Conservation (phyloP, 352 stramenopile genomes). For the Blastocystis sp. region DNA sequence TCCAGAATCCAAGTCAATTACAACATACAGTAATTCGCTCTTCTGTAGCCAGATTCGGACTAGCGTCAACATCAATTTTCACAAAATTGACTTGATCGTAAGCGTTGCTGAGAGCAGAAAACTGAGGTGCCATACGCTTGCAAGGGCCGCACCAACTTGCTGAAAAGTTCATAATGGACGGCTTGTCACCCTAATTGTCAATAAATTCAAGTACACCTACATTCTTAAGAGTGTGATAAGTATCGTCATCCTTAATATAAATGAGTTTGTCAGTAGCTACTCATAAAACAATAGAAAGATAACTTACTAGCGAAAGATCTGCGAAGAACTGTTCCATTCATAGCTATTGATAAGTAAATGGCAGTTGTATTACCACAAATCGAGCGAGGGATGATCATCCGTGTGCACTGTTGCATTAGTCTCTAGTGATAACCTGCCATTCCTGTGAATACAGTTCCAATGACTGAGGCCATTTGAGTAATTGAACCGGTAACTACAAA, state of each 20-base stretch:
- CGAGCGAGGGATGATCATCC: background rate
- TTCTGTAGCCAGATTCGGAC: conserved; percentile 37
- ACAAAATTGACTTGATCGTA: conserved; percentile 68
- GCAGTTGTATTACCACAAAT: background rate
- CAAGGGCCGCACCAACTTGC: conserved; percentile 78
- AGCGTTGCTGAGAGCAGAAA: conserved; percentile 71
- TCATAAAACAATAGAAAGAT: background rate
- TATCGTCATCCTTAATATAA: conserved; percentile 53
- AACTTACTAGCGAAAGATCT: conserved; percentile 12
- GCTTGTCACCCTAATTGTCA: conserved; percentile 50
- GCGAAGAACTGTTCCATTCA: background rate
- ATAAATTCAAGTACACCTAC: background rate
- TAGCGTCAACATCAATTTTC: conserved; percentile 75
- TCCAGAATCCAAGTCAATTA: background rate
- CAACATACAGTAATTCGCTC: conserved; percentile 50
- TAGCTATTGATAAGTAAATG: background rate
- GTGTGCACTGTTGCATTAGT: too few species aligned
- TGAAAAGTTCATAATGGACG: conserved; percentile 74
- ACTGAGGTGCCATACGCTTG: conserved; percentile 73
- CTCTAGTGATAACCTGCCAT: too few species aligned
- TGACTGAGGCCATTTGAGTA: too few species aligned
- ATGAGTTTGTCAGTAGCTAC: conserved; percentile 49
- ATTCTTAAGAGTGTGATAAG: conserved; percentile 44
- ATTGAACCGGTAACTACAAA: too few species aligned
- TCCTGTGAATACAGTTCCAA: too few species aligned